phyloP scores from a whole-genome alignment of 805 yeast genomes.

The Monosporozyma servazzii region DNA sequence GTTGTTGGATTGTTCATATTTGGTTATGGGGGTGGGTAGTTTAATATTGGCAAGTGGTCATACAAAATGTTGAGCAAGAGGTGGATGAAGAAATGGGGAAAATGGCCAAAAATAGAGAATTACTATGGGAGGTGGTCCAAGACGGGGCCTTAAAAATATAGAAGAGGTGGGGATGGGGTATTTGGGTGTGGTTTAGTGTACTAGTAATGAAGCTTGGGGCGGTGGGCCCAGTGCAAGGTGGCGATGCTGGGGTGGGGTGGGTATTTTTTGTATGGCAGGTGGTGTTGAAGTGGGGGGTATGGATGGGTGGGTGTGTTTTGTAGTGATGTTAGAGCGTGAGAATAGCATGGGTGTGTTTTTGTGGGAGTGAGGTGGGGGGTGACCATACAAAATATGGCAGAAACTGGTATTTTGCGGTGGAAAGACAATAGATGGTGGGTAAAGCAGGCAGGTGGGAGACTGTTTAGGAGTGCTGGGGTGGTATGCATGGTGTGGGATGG shows the following conservation, averaged over 20 bases:
- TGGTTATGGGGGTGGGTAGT: background rate
- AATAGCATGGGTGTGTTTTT: background rate
- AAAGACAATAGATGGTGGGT: background rate
- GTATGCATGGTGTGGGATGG: background rate
- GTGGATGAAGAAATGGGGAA: background rate
- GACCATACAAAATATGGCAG: background rate
- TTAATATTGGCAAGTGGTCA: background rate
- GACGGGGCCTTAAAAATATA: background rate
- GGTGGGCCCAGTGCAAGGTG: background rate
- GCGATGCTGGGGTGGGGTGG: background rate
- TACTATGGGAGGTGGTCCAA: background rate
- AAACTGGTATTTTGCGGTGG: background rate
- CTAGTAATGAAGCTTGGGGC: background rate
- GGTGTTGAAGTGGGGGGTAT: background rate
- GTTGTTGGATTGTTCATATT: background rate
- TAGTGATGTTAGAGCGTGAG: background rate
- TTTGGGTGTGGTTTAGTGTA: background rate
- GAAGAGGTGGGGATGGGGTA: background rate
- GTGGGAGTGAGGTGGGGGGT: background rate
- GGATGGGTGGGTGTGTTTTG: background rate
- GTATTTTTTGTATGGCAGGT: background rate
- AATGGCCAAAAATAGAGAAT: background rate
- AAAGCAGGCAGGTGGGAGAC: background rate
- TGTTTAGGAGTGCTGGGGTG: background rate
- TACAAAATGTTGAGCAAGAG: background rate